These are phyloP conservation scores for Salix udensis DNA, from an alignment of 345 rosid species.

Conservation along the genomic window DNA sequence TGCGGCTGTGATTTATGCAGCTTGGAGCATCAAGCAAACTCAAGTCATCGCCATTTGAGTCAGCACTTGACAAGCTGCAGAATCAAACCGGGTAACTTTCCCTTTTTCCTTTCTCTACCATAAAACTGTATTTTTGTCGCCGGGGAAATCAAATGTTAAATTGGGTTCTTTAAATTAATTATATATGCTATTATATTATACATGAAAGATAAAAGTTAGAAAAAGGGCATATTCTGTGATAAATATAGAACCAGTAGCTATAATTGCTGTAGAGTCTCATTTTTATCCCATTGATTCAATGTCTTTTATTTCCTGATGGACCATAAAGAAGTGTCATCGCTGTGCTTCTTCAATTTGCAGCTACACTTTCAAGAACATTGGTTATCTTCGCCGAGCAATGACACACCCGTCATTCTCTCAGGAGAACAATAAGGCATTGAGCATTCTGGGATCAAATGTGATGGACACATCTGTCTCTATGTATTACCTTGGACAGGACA, in stretches of 20 bases:
- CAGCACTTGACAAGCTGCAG: conserved; percentile 9
- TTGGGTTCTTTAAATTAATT: background rate
- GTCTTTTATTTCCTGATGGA: background rate
- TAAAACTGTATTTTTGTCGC: no score
- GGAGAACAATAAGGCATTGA: conserved; percentile 63
- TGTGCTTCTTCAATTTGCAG: conserved; percentile 28
- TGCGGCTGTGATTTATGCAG: background rate
- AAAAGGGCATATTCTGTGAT: background rate
- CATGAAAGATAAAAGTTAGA: background rate
- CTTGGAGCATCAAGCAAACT: background rate
- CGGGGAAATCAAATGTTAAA: background rate
- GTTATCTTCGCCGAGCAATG: conserved; percentile 65
- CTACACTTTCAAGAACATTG: conserved; percentile 40
- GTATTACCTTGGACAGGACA: conserved; percentile 29
- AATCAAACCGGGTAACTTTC: conserved; percentile 5
- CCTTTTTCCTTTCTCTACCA: background rate
- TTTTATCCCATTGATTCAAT: background rate
- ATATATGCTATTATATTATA: background rate
- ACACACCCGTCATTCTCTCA: conserved; percentile 63
- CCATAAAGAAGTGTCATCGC: background rate
- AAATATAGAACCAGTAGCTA: background rate
- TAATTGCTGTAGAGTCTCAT: background rate
- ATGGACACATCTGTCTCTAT: conserved; percentile 48
- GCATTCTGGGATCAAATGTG: conserved; percentile 52
- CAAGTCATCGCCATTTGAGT: background rate